Base-by-base conservation (phyloP, 164 flowering plant species). In the Aristolochia fimbriata region DNA sequence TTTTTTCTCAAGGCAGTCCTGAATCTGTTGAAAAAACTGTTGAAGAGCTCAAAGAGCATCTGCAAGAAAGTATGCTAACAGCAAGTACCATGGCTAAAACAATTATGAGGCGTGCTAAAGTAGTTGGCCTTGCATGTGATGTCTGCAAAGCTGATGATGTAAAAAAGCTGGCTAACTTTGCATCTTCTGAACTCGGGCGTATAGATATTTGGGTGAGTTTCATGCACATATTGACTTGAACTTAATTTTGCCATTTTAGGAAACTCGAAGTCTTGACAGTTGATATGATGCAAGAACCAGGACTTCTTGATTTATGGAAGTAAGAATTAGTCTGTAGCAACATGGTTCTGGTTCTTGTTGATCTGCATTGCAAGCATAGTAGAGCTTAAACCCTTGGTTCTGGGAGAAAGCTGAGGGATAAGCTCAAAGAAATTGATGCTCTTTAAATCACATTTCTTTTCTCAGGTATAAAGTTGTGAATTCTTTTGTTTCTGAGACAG, bases 181-280 rank as follows among this genome's bases (percentile, higher is more conserved):
- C 97, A 62, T 70, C 77, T 37, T 57, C 52, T 49, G 84, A 89
- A 71, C 76, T 93, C 69, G 97, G 98, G 51, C 77, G 88, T 27
- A 72, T 93, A 66, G 86, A 93, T 68, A 86, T 93, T 62, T 93
- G 98, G 98, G 98, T 93, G 64, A 73, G 85, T 70, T 25, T 12
- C 53, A 23, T 23, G 6, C 10, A 30, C 13, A 15, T 56, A 22
- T 56, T 30, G 15, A 56, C 11, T 27, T 31, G 16, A 20, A 17
- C 46, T 56, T 27, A 49, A 49, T 10, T 21, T 49, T n/a, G 52
- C 19, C 19, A 16, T 49, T 37, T 37, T 6, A 37, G 43, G 10
- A 37, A 37, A 10, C 10, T 37, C 8, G 43, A 37, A 37, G 12
- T 37, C 43, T 37, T 37, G 43, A 37, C 37, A 31, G 7, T 10